Evolutionary conservation across 2,329 filamentous ascomycete genomes (phyloP).

Genomic region (Fusarium transvaalense): DNA sequence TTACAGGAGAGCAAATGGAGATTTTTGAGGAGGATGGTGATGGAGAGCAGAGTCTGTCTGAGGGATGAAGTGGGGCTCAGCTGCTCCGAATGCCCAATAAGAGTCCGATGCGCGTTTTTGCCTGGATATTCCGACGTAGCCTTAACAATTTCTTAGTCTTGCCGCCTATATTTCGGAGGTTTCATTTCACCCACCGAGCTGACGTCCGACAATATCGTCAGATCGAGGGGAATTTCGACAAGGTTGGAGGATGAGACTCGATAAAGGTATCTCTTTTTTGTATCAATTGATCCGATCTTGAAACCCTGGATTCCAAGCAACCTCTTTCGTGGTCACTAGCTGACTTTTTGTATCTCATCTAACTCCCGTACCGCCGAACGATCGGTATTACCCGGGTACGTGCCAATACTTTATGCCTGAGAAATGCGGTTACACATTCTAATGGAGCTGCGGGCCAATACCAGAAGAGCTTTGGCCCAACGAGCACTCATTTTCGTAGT

Average conservation of each 20-base stretch:
- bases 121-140: slow-evolving; percentile 56
- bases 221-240: neutral
- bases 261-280: neutral
- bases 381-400: slow-evolving; percentile 49
- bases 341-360: slow-evolving; percentile 37
- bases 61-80: slow-evolving; percentile 57
- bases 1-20: slow-evolving; percentile 61
- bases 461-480: slow-evolving; percentile 36
- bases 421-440: slow-evolving; percentile 38
- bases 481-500: slow-evolving; percentile 36
- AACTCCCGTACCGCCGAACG: slow-evolving; percentile 49
- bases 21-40: slow-evolving; percentile 59
- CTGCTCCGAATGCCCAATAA: slow-evolving; percentile 54
- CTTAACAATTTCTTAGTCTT: slow-evolving; percentile 54
- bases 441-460: slow-evolving; percentile 7
- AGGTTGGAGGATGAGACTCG: neutral
- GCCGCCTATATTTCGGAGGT: slow-evolving; percentile 46
- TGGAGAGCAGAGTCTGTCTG: slow-evolving; percentile 58
- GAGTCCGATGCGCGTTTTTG: slow-evolving; percentile 53
- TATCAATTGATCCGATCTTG: slow-evolving; percentile 33
- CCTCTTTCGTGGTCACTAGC: slow-evolving; percentile 26
- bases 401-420: slow-evolving; percentile 44
- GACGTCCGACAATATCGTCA: slow-evolving; percentile 27
- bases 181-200: slow-evolving; percentile 41
- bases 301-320: slow-evolving; percentile 12